Evolutionary conservation across 2,329 filamentous ascomycete genomes (phyloP).

Genomic region (Lasiodiplodia gonubiensis): DNA sequence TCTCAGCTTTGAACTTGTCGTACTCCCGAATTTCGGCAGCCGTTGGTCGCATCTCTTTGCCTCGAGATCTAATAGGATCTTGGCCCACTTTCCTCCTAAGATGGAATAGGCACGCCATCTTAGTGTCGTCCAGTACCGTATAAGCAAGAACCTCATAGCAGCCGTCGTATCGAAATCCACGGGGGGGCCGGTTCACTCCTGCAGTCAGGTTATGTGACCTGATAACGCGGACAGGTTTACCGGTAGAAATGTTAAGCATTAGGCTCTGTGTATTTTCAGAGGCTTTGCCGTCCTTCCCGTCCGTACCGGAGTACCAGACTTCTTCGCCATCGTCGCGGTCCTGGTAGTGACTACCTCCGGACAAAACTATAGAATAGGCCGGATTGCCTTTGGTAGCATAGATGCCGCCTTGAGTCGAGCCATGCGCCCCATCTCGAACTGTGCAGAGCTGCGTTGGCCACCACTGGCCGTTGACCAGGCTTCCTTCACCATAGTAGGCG

Average conservation of each 20-base stretch:
- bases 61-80: slow-evolving; percentile 53
- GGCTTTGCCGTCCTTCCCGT: slow-evolving; percentile 38
- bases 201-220: slow-evolving; percentile 50
- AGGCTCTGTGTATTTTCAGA: slow-evolving; percentile 52
- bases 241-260: slow-evolving; percentile 44
- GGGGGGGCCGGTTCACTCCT: slow-evolving; percentile 51
- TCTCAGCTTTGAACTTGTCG: slow-evolving; percentile 10
- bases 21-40: slow-evolving; percentile 40
- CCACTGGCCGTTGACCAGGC: slow-evolving; percentile 58
- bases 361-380: slow-evolving; percentile 62
- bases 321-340: slow-evolving; percentile 58
- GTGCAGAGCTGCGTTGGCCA: slow-evolving; percentile 60
- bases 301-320: slow-evolving; percentile 61
- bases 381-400: slow-evolving; percentile 53
- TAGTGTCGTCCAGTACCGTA: slow-evolving; percentile 47
- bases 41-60: slow-evolving; percentile 52
- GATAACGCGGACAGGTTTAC: slow-evolving; percentile 57
- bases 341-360: slow-evolving; percentile 50
- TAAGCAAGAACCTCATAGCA: slow-evolving; percentile 56
- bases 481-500: slow-evolving; percentile 48
- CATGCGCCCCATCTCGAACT: slow-evolving; percentile 61
- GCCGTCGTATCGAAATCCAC: slow-evolving; percentile 64
- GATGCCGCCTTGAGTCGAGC: slow-evolving; percentile 57
- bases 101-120: slow-evolving; percentile 55
- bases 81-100: slow-evolving; percentile 53